A percentile compares a stretch with the other conserved stretches of the same genome.
Evolutionary conservation across 129 eudicot genomes (phyloP).

Genomic region (Artemisia tridentata): DNA sequence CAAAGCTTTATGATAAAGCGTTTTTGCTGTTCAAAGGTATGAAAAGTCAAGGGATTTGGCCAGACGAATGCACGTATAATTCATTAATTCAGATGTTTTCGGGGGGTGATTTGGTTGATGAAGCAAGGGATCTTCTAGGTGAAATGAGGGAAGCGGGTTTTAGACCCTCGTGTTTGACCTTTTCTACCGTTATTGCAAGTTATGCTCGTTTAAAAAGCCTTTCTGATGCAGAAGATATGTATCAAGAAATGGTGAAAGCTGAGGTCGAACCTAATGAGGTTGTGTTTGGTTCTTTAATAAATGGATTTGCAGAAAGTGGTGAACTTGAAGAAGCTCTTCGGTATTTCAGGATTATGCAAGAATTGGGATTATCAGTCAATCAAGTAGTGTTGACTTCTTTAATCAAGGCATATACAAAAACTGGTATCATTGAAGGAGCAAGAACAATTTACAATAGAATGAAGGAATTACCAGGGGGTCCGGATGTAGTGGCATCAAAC

Average conservation of each 20-base stretch:
- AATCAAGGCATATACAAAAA: constrained; percentile 74
- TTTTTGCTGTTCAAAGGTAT: constrained; percentile 62
- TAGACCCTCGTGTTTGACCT: constrained; percentile 58
- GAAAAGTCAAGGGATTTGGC: constrained; percentile 83
- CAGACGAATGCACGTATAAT: constrained; percentile 83
- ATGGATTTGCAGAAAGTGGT: constrained; percentile 70
- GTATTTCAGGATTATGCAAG: constrained; percentile 62
- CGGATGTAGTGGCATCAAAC: constrained; percentile 81
- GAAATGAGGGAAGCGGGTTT: constrained; percentile 71
- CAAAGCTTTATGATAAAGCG: constrained; percentile 69
- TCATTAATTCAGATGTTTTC: constrained; percentile 78
- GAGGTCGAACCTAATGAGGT: constrained; percentile 70
- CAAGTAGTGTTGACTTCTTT: constrained; percentile 68
- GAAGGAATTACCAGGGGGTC: constrained; percentile 65
- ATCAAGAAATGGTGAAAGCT: constrained; percentile 54
- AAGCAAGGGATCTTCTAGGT: constrained; percentile 46
- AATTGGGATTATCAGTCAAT: constrained; percentile 59
- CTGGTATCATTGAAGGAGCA: constrained; percentile 67
- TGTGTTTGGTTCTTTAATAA: constrained; percentile 75
- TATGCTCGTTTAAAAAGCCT: constrained; percentile 47
- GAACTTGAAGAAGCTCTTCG: constrained; percentile 59
- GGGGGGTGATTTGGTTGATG: constrained; percentile 63
- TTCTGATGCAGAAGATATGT: constrained; percentile 53
- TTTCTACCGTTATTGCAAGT: constrained; percentile 60
- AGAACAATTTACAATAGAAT: constrained; percentile 52